phyloP scores from a whole-genome alignment of 1,284 basidiomycete species.

The Phaffia rhodozyma region DNA sequence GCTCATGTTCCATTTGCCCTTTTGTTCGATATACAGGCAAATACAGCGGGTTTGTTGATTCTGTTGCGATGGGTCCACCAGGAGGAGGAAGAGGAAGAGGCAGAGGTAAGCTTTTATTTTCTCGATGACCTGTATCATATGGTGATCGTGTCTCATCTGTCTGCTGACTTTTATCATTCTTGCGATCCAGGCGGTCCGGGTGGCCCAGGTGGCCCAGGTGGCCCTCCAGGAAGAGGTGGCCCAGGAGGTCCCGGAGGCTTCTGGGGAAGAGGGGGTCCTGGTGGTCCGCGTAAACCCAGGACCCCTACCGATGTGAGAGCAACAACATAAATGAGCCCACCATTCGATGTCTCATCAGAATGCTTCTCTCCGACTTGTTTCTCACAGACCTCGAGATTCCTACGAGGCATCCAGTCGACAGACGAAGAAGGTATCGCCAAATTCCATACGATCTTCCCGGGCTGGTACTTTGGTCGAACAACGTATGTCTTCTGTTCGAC shows the following conservation, averaged over 20 bases:
- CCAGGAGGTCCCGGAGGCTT: neutral
- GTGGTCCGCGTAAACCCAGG: conserved; percentile 12
- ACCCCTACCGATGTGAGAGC: conserved; percentile 5
- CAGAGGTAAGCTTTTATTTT: neutral
- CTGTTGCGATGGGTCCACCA: conserved; percentile 1
- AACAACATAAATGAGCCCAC: conserved; percentile 11
- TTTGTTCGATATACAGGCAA: neutral
- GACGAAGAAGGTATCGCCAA: conserved; percentile 19
- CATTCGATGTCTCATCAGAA: too few species aligned
- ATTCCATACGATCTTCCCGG: conserved; percentile 22
- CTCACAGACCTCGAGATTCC: conserved; percentile 24
- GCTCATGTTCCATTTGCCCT: neutral
- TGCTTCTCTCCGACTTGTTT: neutral
- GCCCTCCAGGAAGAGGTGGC: neutral
- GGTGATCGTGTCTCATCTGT: too few species aligned
- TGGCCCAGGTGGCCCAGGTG: neutral
- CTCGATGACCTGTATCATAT: too few species aligned
- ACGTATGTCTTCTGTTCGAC: neutral
- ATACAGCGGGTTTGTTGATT: neutral
- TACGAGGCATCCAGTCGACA: conserved; percentile 23
- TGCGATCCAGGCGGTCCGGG: too few species aligned
- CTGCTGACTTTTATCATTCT: too few species aligned
- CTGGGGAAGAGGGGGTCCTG: conserved; percentile 9
- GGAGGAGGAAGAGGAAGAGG: conserved; percentile 14
- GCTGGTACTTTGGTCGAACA: conserved; percentile 23